These are phyloP conservation scores for Lactarius sp. DNA, from an alignment of 768 basidiomycete species.

Conservation along the genomic window DNA sequence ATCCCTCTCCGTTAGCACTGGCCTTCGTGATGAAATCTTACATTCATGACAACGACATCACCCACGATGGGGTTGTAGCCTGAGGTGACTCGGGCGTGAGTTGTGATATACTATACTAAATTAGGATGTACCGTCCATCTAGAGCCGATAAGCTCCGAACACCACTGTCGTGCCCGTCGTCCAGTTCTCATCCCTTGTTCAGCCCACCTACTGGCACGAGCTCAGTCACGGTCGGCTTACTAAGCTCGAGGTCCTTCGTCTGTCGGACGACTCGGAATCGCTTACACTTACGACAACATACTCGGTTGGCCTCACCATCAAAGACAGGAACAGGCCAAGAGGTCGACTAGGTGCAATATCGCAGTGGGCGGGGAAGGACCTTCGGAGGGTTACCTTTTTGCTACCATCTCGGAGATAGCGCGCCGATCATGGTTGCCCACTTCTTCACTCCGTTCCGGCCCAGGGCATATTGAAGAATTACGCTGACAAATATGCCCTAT, in stretches of 20 bases:
- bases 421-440: slow-evolving; percentile 32
- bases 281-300: slow-evolving; percentile 64
- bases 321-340: slow-evolving; percentile 71
- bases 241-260: slow-evolving; percentile 88
- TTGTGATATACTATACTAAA: no score
- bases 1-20: no score
- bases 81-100: no score
- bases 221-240: slow-evolving; percentile 74
- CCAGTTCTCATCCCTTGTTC: slow-evolving; percentile 82
- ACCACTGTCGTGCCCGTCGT: slow-evolving; percentile 50
- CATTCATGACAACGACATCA: no score
- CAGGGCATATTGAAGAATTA: slow-evolving; percentile 83
- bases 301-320: slow-evolving; percentile 60
- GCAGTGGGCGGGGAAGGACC: slow-evolving; percentile 64
- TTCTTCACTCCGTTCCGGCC: slow-evolving; percentile 47
- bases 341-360: slow-evolving; percentile 67
- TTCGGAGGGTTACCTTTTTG: slow-evolving; percentile 34
- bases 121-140: no score
- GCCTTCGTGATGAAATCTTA: no score
- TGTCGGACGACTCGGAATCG: slow-evolving; percentile 72
- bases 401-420: not conserved
- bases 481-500: slow-evolving; percentile 82
- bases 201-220: slow-evolving; percentile 90
- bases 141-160: not conserved
- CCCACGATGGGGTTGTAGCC: no score